Conservation (phyloP, 129 eudicot species). For the Oenanthe sinensis region DNA sequence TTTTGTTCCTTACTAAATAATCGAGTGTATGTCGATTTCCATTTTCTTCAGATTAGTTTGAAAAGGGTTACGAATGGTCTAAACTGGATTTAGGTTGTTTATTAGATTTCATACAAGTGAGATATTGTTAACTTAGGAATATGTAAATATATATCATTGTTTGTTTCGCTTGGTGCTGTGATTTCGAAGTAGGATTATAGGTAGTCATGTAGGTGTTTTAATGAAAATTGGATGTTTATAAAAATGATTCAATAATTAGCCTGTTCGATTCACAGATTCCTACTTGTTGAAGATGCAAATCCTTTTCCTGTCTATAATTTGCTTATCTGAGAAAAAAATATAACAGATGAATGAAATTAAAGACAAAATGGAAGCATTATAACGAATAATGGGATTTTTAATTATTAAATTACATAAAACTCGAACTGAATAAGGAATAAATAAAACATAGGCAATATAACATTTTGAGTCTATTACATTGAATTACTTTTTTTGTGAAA, state of each 20-base stretch:
- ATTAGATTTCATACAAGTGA: neutral
- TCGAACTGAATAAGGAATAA: neutral
- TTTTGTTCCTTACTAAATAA: neutral
- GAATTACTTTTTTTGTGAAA: neutral
- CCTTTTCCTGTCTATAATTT: too few species aligned
- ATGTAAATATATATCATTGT: neutral
- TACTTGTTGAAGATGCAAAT: too few species aligned
- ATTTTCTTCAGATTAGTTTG: neutral
- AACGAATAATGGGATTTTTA: neutral
- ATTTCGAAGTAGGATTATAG: neutral
- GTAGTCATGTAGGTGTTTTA: neutral
- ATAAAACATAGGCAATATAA: neutral
- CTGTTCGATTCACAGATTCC: neutral
- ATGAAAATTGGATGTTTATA: too few species aligned
- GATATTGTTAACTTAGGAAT: neutral
- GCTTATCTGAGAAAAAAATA: too few species aligned
- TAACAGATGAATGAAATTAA: too few species aligned
- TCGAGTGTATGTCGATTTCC: neutral
- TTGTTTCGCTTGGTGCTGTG: neutral
- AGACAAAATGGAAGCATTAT: too few species aligned
- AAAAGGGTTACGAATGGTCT: neutral
- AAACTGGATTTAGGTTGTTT: neutral
- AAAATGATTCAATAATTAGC: too few species aligned
- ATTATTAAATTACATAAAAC: neutral
- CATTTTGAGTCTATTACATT: neutral